Conservation (phyloP, 169 alveolate genomes). For the Ichthyophthirius multifiliis region DNA sequence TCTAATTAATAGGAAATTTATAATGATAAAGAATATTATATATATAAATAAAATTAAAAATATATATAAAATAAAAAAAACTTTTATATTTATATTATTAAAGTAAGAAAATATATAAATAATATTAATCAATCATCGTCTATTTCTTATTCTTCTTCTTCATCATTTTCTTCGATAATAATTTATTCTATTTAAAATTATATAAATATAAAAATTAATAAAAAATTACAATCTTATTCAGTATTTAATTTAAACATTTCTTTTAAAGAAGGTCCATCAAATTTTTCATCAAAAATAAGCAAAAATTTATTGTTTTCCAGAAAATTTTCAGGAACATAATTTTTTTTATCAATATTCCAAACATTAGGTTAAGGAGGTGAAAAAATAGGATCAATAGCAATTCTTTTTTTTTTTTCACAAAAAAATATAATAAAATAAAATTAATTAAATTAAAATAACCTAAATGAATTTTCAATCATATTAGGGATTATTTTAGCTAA, state of each 20-base stretch:
- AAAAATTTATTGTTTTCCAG: constrained; percentile 62
- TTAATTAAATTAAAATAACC: background rate
- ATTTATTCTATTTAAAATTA: background rate
- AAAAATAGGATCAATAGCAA: constrained; percentile 72
- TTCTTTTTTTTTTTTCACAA: constrained; percentile 23
- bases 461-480: constrained; percentile 66
- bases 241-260: background rate
- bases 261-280: background rate
- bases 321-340: constrained; percentile 50
- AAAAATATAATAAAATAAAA: background rate
- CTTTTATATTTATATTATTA: too few relatives aligned
- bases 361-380: constrained; percentile 69
- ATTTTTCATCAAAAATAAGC: constrained; percentile 52
- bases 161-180: background rate
- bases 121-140: too few relatives aligned
- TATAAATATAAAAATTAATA: background rate
- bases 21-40: too few relatives aligned
- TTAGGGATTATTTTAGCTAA: constrained; percentile 60
- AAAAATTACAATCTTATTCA: background rate
- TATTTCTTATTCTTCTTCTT: constrained; percentile 20
- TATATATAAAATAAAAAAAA: too few relatives aligned
- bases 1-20: too few relatives aligned
- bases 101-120: too few relatives aligned
- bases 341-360: constrained; percentile 43
- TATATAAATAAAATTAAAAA: too few relatives aligned